phyloP scores from a whole-genome alignment of 2,329 filamentous ascomycete genomes.

The Venturia pyrina region DNA sequence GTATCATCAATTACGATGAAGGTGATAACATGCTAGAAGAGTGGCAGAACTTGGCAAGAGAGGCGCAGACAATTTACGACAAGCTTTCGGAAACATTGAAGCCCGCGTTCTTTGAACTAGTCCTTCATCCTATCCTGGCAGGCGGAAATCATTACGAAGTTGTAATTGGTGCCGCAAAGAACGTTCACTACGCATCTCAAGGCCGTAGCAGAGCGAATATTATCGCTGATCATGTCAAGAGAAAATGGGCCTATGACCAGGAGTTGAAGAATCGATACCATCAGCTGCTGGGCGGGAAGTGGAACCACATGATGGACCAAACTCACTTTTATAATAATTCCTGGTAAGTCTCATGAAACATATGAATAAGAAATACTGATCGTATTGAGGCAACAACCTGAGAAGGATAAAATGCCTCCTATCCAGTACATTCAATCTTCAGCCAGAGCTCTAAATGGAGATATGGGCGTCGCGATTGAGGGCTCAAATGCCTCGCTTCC shows the following conservation, averaged over 20 bases:
- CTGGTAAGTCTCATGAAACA: constrained; percentile 19
- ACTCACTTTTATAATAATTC: constrained; percentile 31
- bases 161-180: constrained; percentile 27
- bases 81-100: background rate
- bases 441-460: constrained; percentile 49
- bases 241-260: constrained; percentile 18
- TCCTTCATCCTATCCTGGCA: constrained; percentile 11
- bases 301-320: constrained; percentile 30
- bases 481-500: constrained; percentile 57
- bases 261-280: constrained; percentile 20
- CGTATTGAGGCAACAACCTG: constrained; percentile 56
- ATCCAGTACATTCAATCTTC: constrained; percentile 49
- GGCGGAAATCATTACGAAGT: constrained; percentile 10
- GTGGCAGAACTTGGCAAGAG: constrained; percentile 8
- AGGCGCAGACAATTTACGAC: constrained; percentile 8
- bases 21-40: constrained; percentile 9
- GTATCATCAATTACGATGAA: constrained; percentile 13
- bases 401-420: constrained; percentile 56
- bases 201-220: constrained; percentile 20
- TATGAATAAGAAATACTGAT: background rate
- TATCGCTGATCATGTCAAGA: constrained; percentile 18
- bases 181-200: constrained; percentile 19
- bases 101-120: constrained; percentile 12
- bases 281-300: constrained; percentile 23
- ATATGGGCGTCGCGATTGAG: constrained; percentile 54